phyloP scores from a whole-genome alignment of 495 filamentous ascomycete genomes.

The Penicillium angulare region DNA sequence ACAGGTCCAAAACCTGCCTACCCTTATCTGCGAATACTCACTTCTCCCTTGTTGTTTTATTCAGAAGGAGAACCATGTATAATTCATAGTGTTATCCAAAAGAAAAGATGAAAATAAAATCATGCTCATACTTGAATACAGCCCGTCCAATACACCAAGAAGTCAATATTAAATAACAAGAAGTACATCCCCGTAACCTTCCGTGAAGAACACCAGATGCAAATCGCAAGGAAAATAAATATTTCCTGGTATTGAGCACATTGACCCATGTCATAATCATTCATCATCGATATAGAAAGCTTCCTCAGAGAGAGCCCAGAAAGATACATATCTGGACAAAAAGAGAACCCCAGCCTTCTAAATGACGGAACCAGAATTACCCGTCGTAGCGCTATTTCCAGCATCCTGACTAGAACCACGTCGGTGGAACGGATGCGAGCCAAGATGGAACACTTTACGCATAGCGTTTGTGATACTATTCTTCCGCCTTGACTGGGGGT shows the following conservation, averaged over 20 bases:
- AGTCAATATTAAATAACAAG: slow-evolving; percentile 7
- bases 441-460: slow-evolving; percentile 41
- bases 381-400: slow-evolving; percentile 4
- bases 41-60: too few relatives aligned
- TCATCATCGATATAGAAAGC: slow-evolving; percentile 6
- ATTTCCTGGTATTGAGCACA: neutral
- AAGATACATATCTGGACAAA: neutral
- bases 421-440: slow-evolving; percentile 39
- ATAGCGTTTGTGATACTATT: slow-evolving; percentile 44
- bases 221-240: neutral
- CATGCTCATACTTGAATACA: neutral
- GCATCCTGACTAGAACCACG: slow-evolving; percentile 35
- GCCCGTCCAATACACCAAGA: slow-evolving; percentile 1
- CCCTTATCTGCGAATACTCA: too few relatives aligned
- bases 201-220: slow-evolving; percentile 1
- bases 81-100: neutral
- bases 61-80: too few relatives aligned
- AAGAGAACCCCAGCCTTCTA: neutral
- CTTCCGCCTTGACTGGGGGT: slow-evolving; percentile 29
- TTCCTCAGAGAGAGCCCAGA: neutral
- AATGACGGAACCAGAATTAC: slow-evolving; percentile 6
- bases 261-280: neutral
- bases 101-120: neutral
- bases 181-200: neutral
- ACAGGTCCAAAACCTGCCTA: neutral